Evolutionary conservation across 768 basidiomycete species (phyloP).

Genomic region (Trametes elegans): DNA sequence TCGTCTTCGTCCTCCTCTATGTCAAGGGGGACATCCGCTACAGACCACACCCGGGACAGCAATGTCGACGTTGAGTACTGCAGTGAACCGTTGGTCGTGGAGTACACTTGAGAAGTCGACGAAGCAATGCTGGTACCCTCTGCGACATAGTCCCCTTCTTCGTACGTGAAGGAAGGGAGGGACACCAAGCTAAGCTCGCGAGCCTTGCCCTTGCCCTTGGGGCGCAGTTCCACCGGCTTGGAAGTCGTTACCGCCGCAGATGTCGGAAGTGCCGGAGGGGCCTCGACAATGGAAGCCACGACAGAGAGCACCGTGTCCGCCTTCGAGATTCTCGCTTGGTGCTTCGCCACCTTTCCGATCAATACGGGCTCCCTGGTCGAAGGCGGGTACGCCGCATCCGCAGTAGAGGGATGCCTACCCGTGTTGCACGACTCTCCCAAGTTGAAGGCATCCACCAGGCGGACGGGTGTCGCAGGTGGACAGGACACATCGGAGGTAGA

Average conservation of each 20-base stretch:
- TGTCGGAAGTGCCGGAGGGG: neutral
- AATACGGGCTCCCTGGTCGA: neutral
- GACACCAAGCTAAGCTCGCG: no score
- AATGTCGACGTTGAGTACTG: neutral
- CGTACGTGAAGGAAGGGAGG: no score
- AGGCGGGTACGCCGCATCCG: neutral
- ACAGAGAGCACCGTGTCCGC: conserved; percentile 2
- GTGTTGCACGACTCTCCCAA: neutral
- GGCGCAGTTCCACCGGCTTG: no score
- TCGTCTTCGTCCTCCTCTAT: neutral
- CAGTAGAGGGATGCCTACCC: neutral
- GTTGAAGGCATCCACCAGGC: neutral
- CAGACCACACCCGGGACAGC: neutral
- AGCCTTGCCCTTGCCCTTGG: neutral
- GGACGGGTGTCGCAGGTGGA: neutral
- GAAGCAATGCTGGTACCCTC: no score
- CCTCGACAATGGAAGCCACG: neutral
- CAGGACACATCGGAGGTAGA: neutral
- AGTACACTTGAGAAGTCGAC: no score
- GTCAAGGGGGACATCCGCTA: neutral
- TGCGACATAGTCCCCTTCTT: no score
- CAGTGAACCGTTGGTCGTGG: no score
- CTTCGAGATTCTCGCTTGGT: neutral
- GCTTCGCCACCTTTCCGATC: neutral
- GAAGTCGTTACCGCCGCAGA: neutral